phyloP scores from a whole-genome alignment of 73 alveolate genomes.

The Paramecium caudatum region DNA sequence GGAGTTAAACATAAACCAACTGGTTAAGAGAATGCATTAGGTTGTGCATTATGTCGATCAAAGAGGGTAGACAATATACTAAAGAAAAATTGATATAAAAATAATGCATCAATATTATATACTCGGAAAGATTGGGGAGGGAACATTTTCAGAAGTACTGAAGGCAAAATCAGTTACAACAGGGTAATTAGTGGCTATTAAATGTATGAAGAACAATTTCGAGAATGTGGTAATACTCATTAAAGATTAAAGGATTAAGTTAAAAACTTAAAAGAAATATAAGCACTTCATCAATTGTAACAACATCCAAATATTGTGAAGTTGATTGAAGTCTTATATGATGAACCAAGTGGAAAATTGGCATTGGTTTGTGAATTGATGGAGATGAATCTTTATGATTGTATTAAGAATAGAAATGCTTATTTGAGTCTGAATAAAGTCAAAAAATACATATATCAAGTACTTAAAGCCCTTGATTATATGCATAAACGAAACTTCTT shows the following conservation, averaged over 20 bases:
- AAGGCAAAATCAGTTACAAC: conserved; percentile 88
- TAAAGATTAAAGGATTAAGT: conserved; percentile 60
- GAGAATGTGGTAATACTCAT: conserved; percentile 82
- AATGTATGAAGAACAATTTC: conserved; percentile 89
- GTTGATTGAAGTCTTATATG: conserved; percentile 89
- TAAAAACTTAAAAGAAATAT: conserved; percentile 87
- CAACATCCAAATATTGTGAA: conserved; percentile 91
- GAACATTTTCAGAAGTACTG: conserved; percentile 90
- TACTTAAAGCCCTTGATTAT: conserved; percentile 83
- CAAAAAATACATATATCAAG: conserved; percentile 84
- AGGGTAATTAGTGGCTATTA: conserved; percentile 91
- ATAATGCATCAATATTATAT: conserved; percentile 29
- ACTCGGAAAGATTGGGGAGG: conserved; percentile 82
- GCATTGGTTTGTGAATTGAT: conserved; percentile 89
- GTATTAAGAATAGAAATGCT: conserved; percentile 83
- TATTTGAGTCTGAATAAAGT: conserved; percentile 88
- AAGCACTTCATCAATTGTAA: conserved; percentile 91
- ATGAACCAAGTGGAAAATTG: conserved; percentile 82
- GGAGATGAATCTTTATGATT: conserved; percentile 94
- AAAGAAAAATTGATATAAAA: conserved; percentile 1
- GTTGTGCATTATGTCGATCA: conserved; percentile 92
- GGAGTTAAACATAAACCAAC: conserved; percentile 96
- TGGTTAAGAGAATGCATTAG: conserved; percentile 98
- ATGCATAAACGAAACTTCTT: conserved; percentile 86
- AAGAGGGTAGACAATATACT: conserved; percentile 65